Evolutionary conservation across 352 stramenopile genomes (phyloP), one percentile per base, ranked within the genome.

Genomic region (Aphanomyces astaci): DNA sequence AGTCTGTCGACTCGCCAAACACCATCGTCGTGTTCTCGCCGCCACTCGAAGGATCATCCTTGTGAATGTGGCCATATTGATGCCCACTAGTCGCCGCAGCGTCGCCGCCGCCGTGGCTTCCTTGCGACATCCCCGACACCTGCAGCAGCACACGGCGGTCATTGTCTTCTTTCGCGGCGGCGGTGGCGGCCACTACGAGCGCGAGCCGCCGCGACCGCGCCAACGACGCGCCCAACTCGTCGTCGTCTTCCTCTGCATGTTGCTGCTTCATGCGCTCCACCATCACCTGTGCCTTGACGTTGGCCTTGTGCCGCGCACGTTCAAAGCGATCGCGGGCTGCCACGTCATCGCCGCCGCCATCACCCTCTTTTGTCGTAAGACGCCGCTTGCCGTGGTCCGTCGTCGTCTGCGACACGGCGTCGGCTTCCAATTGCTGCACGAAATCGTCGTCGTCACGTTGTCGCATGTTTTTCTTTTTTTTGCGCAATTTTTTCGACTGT

Each of bases 1-100:
- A 94, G 71, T 93, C 84, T 1, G 83, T 92, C 46, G 84, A 82
- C n/a, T 95, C 79, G 51, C 89, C 92, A 54, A 92, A 93, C 30
- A 94, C 84, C 1, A 92, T 82, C 0, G 72, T 70, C 46, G 92
- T 7, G 36, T 15, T 43, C 36, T 7, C 7, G 7, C 36, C 87
- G 17, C 55, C 66, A 30, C 67, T 75, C 0, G 56, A 39, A 17
- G 67, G 66, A 24, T 67, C 22, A 0, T 77, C 63, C 2, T 77
- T 68, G 43, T 78, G 77, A 0, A 81, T 76, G 0, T 85, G n/a
- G n/a, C n/a, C n/a, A n/a, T n/a, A n/a, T n/a, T n/a, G n/a, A n/a
- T n/a, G n/a, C n/a, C n/a, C n/a, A n/a, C n/a, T n/a, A n/a, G n/a
- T n/a, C n/a, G n/a, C n/a, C n/a, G n/a, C n/a, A n/a, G n/a, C n/a